A percentile compares a stretch with the other conserved stretches of the same genome.
Conservation (phyloP, 176 grass and related monocot genomes). For the Pharus latifolius region DNA sequence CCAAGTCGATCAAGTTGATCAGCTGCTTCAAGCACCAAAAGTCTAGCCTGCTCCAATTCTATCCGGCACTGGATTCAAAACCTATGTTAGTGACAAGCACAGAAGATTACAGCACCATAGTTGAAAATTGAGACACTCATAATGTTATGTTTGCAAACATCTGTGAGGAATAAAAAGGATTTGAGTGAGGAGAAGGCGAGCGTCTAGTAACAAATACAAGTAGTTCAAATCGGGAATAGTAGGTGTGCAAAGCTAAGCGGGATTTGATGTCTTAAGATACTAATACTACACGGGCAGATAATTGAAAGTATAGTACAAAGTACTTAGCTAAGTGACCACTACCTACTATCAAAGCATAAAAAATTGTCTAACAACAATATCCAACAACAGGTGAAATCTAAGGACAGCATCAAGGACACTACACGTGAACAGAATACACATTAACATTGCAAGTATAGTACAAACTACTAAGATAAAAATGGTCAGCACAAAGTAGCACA, state of each 20-base stretch:
- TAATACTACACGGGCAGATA: too few relatives aligned
- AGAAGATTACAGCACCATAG: background rate
- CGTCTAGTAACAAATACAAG: background rate
- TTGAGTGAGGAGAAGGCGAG: too few relatives aligned
- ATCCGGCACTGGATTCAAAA: constrained; percentile 58
- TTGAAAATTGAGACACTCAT: background rate
- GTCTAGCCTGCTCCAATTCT: constrained; percentile 81
- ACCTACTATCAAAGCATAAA: too few relatives aligned
- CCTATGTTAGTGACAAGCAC: background rate
- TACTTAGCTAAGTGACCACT: too few relatives aligned
- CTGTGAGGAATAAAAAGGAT: too few relatives aligned
- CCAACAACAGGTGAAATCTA: too few relatives aligned
- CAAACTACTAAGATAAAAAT: background rate
- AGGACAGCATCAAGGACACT: too few relatives aligned
- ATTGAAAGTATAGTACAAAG: too few relatives aligned
- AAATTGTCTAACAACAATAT: too few relatives aligned
- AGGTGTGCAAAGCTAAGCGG: background rate
- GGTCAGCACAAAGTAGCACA: background rate
- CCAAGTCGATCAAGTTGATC: constrained; percentile 74
- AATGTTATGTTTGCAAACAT: too few relatives aligned
- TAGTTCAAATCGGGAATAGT: background rate
- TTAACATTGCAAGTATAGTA: background rate
- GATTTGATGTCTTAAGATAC: background rate
- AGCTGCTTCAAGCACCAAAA: constrained; percentile 84
- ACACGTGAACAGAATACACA: background rate